A percentile compares a stretch with the other conserved stretches of the same genome.
Evolutionary conservation across 2,329 filamentous ascomycete species (phyloP).

Genomic region (Didymellaceae sp.): DNA sequence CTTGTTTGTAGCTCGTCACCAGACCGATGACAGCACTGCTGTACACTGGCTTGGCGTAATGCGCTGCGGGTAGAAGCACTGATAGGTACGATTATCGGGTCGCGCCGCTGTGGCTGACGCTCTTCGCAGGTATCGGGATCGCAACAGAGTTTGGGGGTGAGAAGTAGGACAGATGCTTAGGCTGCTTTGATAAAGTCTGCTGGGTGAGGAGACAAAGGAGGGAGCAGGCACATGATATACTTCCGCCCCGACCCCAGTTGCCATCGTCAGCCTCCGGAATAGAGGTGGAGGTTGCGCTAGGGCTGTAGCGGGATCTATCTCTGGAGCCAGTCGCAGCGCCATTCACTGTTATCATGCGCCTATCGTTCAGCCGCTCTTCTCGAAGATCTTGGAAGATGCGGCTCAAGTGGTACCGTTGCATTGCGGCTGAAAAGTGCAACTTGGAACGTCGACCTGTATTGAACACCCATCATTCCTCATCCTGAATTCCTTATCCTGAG

Average conservation of each 20-base stretch:
- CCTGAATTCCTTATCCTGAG: slow-evolving; percentile 1
- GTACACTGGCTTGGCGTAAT: slow-evolving; percentile 42
- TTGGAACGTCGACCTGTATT: background rate
- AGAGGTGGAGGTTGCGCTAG: slow-evolving; percentile 37
- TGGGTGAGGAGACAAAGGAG: slow-evolving; percentile 15
- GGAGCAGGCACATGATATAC: slow-evolving; percentile 44
- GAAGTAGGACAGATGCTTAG: background rate
- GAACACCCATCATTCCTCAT: background rate
- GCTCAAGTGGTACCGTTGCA: slow-evolving; percentile 18
- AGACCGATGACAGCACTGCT: slow-evolving; percentile 42
- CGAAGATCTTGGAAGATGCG: slow-evolving; percentile 15
- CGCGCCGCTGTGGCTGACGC: slow-evolving; percentile 4
- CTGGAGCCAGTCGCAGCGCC: slow-evolving; percentile 23
- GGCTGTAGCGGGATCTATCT: slow-evolving; percentile 33
- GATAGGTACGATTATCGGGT: slow-evolving; percentile 8
- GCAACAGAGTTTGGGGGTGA: background rate
- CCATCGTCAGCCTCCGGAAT: slow-evolving; percentile 28
- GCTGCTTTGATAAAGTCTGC: slow-evolving; percentile 5
- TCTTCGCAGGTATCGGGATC: slow-evolving; percentile 2
- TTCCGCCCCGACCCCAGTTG: slow-evolving; percentile 35
- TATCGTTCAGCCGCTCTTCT: slow-evolving; percentile 7
- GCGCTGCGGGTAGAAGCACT: slow-evolving; percentile 22
- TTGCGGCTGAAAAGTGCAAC: slow-evolving; percentile 10
- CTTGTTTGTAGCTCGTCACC: slow-evolving; percentile 38
- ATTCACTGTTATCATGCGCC: slow-evolving; percentile 29